Conservation (phyloP, 768 basidiomycete genomes). For the Kwoniella mangroviensis region DNA sequence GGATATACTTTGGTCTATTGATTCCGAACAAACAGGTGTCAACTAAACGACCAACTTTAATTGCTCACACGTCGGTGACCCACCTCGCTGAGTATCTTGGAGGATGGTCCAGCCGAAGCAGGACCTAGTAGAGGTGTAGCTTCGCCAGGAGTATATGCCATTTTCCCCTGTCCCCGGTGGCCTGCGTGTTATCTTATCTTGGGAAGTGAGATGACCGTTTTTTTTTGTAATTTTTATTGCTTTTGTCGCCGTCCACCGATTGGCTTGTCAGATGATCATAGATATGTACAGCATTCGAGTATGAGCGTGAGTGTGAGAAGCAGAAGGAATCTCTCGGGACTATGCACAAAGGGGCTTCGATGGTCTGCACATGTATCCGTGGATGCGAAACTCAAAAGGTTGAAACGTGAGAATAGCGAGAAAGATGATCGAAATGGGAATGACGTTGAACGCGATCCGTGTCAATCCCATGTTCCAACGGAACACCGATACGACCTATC, state of each 20-base stretch:
- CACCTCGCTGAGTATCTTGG: conserved; percentile 47
- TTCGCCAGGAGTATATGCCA: conserved; percentile 38
- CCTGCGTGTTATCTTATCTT: not conserved
- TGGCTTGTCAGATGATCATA: not conserved
- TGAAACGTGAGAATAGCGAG: not conserved
- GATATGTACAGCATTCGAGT: not conserved
- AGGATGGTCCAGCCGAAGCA: conserved; percentile 31
- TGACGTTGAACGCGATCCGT: not conserved
- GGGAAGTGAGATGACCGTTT: not conserved
- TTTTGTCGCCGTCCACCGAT: not conserved
- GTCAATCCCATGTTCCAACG: no score
- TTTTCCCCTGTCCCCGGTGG: not conserved
- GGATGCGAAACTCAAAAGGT: not conserved
- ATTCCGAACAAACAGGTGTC: not conserved
- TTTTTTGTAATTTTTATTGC: not conserved
- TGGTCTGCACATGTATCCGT: not conserved
- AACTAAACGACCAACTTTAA: not conserved
- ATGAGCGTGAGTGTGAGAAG: not conserved
- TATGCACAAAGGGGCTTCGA: not conserved
- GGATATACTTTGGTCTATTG: conserved; percentile 71
- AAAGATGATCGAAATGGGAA: not conserved
- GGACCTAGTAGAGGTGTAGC: conserved; percentile 45
- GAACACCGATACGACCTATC: no score
- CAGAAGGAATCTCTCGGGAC: not conserved
- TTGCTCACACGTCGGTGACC: conserved; percentile 4